These are phyloP conservation scores for Yarrowia deformans DNA, from an alignment of 805 yeast species.

Conservation along the genomic window DNA sequence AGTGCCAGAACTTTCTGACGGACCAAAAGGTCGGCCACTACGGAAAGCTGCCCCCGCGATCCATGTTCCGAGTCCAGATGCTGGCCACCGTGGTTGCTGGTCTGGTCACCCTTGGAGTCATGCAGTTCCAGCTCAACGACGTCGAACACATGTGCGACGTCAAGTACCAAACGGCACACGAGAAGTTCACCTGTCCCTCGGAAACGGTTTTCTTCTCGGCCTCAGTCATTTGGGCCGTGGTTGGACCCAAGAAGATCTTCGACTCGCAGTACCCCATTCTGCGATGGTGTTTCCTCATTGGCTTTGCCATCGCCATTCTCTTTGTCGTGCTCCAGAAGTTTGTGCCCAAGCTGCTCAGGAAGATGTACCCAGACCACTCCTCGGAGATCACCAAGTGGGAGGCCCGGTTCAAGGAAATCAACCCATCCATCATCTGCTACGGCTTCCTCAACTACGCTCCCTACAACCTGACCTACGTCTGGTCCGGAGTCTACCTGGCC, in stretches of 20 bases:
- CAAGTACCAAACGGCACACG: slow-evolving; percentile 32
- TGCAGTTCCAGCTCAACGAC: slow-evolving; percentile 50
- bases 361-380: slow-evolving; percentile 9
- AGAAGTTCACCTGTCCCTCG: slow-evolving; percentile 50
- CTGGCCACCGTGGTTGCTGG: slow-evolving; percentile 55
- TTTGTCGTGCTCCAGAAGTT: slow-evolving; percentile 4
- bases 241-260: slow-evolving; percentile 60
- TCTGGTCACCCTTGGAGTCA: slow-evolving; percentile 47
- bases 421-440: slow-evolving; percentile 17
- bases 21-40: slow-evolving; percentile 70
- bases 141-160: slow-evolving; percentile 46
- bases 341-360: slow-evolving; percentile 42
- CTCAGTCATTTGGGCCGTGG: slow-evolving; percentile 55
- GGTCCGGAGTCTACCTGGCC: slow-evolving; percentile 54
- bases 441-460: slow-evolving; percentile 52
- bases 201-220: slow-evolving; percentile 59
- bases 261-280: slow-evolving; percentile 45
- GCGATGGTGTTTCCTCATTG: slow-evolving; percentile 44
- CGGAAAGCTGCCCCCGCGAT: slow-evolving; percentile 64
- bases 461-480: slow-evolving; percentile 54
- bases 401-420: slow-evolving; percentile 18
- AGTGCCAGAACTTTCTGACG: slow-evolving; percentile 63
- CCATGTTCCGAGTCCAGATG: slow-evolving; percentile 59
- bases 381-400: neutral
- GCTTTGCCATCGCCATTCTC: slow-evolving; percentile 45